Conservation (phyloP, 106 monocot species). For the Phalaenopsis aphrodite region DNA sequence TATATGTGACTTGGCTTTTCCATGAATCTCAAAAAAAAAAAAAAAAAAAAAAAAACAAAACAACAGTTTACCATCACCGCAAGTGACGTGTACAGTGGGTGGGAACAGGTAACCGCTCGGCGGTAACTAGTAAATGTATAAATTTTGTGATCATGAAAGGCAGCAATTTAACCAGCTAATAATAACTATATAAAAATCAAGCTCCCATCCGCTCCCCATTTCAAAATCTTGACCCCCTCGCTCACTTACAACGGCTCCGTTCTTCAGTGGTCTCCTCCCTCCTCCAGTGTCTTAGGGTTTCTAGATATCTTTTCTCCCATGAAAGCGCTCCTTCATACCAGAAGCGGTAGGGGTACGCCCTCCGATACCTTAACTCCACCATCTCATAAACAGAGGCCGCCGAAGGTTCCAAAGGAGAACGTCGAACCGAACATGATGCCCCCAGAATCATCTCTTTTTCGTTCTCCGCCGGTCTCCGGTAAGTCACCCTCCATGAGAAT, state of each 20-base stretch:
- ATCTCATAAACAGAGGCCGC: constrained; percentile 33
- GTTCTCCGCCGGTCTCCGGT: constrained; percentile 16
- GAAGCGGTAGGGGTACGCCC: constrained; percentile 21
- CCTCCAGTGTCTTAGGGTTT: constrained; percentile 7
- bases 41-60: too few relatives aligned
- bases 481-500: constrained; percentile 30
- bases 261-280: neutral
- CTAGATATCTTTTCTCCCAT: constrained; percentile 10
- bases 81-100: too few relatives aligned
- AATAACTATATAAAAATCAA: too few relatives aligned
- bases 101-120: too few relatives aligned
- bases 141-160: too few relatives aligned
- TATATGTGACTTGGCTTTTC: too few relatives aligned
- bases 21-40: too few relatives aligned
- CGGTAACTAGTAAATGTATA: too few relatives aligned
- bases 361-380: constrained; percentile 35
- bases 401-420: constrained; percentile 75
- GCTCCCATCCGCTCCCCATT: neutral
- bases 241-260: constrained; percentile 11
- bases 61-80: too few relatives aligned
- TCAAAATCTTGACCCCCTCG: constrained; percentile 10
- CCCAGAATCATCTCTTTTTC: constrained; percentile 27
- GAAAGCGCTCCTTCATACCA: constrained; percentile 25
- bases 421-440: constrained; percentile 47
- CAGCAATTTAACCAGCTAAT: too few relatives aligned